These are phyloP conservation scores for Rhodosporidiobolus sp. DNA, from an alignment of 768 basidiomycete genomes.

Conservation along the genomic window DNA sequence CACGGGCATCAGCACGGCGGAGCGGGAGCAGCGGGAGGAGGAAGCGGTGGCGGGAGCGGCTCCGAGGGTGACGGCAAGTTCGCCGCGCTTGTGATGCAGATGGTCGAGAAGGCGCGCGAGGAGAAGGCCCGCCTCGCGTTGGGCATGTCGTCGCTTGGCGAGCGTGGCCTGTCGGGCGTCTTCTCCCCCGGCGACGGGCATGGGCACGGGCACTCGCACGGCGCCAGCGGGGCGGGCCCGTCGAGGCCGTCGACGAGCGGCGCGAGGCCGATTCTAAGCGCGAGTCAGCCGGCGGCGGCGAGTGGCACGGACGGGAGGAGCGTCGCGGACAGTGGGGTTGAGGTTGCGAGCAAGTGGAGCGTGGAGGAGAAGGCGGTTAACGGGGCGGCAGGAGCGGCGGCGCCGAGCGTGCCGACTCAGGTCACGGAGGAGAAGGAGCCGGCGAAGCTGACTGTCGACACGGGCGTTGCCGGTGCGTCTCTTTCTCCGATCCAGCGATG, in stretches of 20 bases:
- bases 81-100: conserved; percentile 32
- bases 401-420: not conserved
- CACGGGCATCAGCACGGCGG: not conserved
- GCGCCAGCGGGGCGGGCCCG: not conserved
- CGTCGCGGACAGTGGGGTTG: conserved; percentile 23
- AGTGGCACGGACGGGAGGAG: conserved; percentile 4
- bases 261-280: not conserved
- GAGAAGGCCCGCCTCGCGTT: conserved; percentile 34
- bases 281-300: not conserved
- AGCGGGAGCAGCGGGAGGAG: not conserved
- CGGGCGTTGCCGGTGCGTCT: not conserved
- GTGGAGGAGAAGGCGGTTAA: not conserved
- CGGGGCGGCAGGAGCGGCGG: too few species aligned
- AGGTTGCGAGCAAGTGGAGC: conserved; percentile 15
- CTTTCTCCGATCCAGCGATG: not conserved
- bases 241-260: conserved; percentile 12
- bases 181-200: not conserved
- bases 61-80: conserved; percentile 18
- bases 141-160: conserved; percentile 6
- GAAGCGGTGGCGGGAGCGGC: not conserved
- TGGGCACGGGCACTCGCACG: too few species aligned
- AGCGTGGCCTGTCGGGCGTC: not conserved
- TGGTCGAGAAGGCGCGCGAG: conserved; percentile 37
- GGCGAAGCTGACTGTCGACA: not conserved
- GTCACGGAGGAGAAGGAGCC: not conserved